These are phyloP conservation scores for Rhizopogon salebrosus DNA, from an alignment of 768 basidiomycete genomes.

Conservation along the genomic window DNA sequence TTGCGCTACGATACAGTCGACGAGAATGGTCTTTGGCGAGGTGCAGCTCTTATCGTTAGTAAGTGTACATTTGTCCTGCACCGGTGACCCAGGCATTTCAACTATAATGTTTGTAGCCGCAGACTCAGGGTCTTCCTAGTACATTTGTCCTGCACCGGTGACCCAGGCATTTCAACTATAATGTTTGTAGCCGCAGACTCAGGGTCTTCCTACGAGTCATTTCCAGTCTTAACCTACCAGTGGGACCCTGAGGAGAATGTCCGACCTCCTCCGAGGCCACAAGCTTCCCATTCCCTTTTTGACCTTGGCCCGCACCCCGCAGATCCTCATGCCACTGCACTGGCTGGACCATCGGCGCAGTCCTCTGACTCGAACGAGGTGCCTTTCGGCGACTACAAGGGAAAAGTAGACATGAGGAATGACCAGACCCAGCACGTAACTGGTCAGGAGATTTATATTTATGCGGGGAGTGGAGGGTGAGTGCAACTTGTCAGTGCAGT, in stretches of 20 bases:
- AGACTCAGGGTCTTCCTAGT: conserved; percentile 71
- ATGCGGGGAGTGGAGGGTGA: conserved; percentile 51
- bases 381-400: conserved; percentile 11
- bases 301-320: conserved; percentile 72
- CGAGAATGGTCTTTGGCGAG: conserved; percentile 75
- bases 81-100: background rate
- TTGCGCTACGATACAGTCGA: conserved; percentile 88
- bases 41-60: conserved; percentile 87
- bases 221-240: conserved; percentile 61
- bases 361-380: conserved; percentile 3
- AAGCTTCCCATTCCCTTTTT: conserved; percentile 20
- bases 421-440: conserved; percentile 38
- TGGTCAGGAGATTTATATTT: conserved; percentile 74
- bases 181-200: conserved; percentile 58
- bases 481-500: conserved; percentile 11
- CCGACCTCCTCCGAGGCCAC: conserved; percentile 22
- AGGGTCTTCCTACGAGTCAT: conserved; percentile 73
- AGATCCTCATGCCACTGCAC: conserved; percentile 55
- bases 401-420: conserved; percentile 11
- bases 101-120: conserved; percentile 42
- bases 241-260: conserved; percentile 59
- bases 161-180: background rate
- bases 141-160: background rate
- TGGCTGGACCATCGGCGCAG: conserved; percentile 20
- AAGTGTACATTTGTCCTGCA: conserved; percentile 31